Evolutionary conservation across 495 filamentous ascomycete genomes (phyloP), one percentile per base, ranked within the genome.

Genomic region (Aspergillus ostianus): DNA sequence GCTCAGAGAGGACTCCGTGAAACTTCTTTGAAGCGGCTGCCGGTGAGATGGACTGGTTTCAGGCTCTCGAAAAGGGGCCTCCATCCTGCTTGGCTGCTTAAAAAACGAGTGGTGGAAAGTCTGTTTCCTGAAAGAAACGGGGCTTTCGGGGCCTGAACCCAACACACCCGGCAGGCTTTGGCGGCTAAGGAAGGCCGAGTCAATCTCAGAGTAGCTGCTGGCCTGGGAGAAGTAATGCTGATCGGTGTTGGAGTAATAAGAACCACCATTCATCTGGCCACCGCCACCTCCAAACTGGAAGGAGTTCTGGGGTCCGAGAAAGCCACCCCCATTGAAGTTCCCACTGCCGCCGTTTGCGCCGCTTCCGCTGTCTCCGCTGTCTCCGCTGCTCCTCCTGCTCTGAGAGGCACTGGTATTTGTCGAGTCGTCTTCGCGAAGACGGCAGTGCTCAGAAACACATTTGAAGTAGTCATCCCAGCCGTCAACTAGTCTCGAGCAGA

Each of bases 391-490:
- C 4, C 58, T 30, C 19, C 58, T 48, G 47, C 52, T 55, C 20
- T 50, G 46, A 19, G 15, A 44, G 7, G 52, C 58, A 20, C 58
- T 60, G 36, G 36, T 41, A 10, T 41, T 4, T 13, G 36, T 41
- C 12, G 36, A 41, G 4, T 41, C 36, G 36, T 17, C 13, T 12
- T 48, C 45, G 44, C 27, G 45, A 26, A 44, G 46, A 26, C 54
- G 54, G 19, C 59, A 57, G 32, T 61, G 59, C 26, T 49, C 27
- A 6, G 10, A 44, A 12, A 58, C 47, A 52, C 60, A 63, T 41
- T 55, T 49, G 51, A 63, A 58, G 47, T 63, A 63, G 1, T 19
- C 45, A 2, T 50, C 51, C 55, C 56, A 63, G 30, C 15, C 20
- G 7, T 27, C 17, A 0, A 54, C 32, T 0, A 6, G 0, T 0